These are phyloP conservation scores for Allium fistulosum DNA, from an alignment of 106 monocot genomes.

Conservation along the genomic window DNA sequence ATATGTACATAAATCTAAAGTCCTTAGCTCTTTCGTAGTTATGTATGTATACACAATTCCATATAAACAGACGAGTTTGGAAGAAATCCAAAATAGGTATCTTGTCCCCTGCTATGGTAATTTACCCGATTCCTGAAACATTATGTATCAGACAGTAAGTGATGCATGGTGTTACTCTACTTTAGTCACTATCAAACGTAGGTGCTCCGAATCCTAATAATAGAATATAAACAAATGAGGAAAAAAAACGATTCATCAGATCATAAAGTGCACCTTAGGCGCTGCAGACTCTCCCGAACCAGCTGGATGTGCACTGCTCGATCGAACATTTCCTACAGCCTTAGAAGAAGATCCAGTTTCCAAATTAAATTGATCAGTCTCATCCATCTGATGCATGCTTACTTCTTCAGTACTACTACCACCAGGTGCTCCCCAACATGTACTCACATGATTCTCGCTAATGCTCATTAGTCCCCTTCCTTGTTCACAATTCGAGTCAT, in stretches of 20 bases:
- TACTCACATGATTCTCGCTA: constrained; percentile 40
- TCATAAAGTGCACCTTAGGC: constrained; percentile 19
- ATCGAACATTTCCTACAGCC: constrained; percentile 17
- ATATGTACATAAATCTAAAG: no score
- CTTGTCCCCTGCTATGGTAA: no score
- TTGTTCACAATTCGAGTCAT: constrained; percentile 35
- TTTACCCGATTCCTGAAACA: no score
- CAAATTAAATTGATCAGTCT: constrained; percentile 22
- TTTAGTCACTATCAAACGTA: neutral
- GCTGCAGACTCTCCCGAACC: constrained; percentile 20
- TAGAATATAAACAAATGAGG: neutral
- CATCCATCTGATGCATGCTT: constrained; percentile 24
- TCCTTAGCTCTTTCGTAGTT: no score
- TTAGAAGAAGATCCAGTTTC: constrained; percentile 49
- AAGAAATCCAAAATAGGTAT: no score
- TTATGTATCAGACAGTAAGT: neutral
- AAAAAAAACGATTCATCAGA: neutral
- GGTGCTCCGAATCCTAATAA: neutral
- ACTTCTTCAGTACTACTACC: constrained; percentile 21
- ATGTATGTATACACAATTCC: no score
- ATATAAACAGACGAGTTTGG: no score
- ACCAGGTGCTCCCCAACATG: constrained; percentile 28
- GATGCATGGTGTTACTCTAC: neutral
- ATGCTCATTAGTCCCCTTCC: constrained; percentile 63
- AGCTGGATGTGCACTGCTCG: constrained; percentile 10